These are phyloP conservation scores for Tetracladium marchalianum DNA, from an alignment of 495 filamentous ascomycete species.

Conservation along the genomic window DNA sequence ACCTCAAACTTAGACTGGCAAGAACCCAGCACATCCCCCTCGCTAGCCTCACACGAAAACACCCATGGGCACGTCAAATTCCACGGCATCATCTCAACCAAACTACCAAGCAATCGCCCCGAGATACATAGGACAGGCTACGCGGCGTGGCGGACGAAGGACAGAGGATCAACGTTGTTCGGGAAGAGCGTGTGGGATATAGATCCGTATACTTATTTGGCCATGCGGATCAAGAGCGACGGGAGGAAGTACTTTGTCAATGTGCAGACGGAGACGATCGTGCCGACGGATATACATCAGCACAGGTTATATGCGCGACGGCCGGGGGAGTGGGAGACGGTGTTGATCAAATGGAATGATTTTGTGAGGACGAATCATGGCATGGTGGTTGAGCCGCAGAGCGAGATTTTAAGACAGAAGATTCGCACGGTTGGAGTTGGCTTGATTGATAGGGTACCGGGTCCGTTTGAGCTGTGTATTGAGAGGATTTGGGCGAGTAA, in stretches of 20 bases:
- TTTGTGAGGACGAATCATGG: conserved; percentile 95
- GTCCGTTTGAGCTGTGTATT: conserved; percentile 74
- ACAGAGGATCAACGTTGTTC: conserved; percentile 55
- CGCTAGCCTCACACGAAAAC: conserved; percentile 29
- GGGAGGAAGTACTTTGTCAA: conserved; percentile 91
- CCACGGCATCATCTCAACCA: conserved; percentile 77
- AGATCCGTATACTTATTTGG: conserved; percentile 79
- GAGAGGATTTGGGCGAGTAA: conserved; percentile 81
- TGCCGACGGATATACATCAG: conserved; percentile 90
- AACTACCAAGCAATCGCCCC: conserved; percentile 64
- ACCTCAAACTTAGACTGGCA: conserved; percentile 61
- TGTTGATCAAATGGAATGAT: conserved; percentile 77
- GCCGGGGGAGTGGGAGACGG: conserved; percentile 85
- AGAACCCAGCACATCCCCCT: conserved; percentile 21
- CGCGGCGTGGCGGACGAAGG: conserved; percentile 74
- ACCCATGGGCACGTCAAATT: conserved; percentile 53
- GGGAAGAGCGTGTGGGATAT: conserved; percentile 79
- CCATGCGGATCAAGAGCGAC: conserved; percentile 82
- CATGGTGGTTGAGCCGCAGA: conserved; percentile 81
- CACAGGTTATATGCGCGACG: conserved; percentile 78
- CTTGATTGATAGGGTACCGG: conserved; percentile 78
- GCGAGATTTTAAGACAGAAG: conserved; percentile 72
- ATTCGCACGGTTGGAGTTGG: conserved; percentile 80
- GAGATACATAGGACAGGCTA: conserved; percentile 70
- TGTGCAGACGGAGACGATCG: conserved; percentile 85